Percentiles rank a stretch among this genome's conserved stretches.
Evolutionary conservation across 345 rosid species (phyloP).

Genomic region (Ricinus communis): DNA sequence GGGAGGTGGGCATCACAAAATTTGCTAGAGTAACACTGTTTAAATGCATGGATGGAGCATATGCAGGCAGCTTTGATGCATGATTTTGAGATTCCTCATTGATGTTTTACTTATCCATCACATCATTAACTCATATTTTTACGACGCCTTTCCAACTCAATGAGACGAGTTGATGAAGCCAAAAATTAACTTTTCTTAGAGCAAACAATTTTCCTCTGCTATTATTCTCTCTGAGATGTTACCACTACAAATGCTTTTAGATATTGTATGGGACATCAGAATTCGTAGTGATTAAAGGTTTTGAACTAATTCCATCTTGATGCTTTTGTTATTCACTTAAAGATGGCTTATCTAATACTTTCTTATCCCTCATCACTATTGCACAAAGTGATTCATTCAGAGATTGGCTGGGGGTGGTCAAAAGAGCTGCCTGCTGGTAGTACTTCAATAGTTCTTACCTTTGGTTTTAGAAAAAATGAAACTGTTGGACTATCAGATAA

Average conservation of each 20-base stretch:
- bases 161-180: not conserved
- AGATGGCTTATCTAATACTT: not conserved
- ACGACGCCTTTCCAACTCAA: not conserved
- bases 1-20: not conserved
- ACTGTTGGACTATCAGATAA: not conserved
- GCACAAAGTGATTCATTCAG: not conserved
- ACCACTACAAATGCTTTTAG: not conserved
- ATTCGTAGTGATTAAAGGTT: not conserved
- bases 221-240: not conserved
- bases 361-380: not conserved
- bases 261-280: not conserved
- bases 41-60: constrained; percentile 10
- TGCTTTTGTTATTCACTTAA: not conserved
- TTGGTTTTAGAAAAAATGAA: not conserved
- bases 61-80: not conserved
- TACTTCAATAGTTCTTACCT: not conserved
- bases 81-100: not conserved
- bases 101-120: not conserved
- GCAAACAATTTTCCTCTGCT: not conserved
- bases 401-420: not conserved
- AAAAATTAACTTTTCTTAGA: not conserved
- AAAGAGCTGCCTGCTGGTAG: not conserved
- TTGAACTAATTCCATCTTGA: not conserved
- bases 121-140: not conserved
- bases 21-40: not conserved